Evolutionary conservation across 2,329 filamentous ascomycete genomes (phyloP), one percentile per base, ranked within the genome.

Genomic region (Trichoderma atrobrunneum): DNA sequence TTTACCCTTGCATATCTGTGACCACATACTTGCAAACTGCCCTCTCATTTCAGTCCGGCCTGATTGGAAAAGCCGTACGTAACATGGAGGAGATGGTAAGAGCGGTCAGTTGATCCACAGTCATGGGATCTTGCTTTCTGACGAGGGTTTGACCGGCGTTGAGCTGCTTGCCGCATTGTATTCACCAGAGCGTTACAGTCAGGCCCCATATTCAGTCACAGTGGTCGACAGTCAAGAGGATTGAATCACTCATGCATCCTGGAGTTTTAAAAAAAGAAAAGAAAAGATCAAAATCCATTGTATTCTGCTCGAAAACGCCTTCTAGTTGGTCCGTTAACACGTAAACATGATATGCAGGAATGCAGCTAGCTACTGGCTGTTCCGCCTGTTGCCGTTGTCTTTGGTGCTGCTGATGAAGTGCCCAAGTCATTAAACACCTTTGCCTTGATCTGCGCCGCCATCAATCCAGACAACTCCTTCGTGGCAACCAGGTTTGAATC

Each of bases 401-500:
- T 54, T 12, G 48, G 48, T 54, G 48, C 48, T 24, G 48, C 21
- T 54, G 48, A 54, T 14, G 48, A 21, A 21, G 48, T 54, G n/a
- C 79, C 79, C 56, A 85, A 75, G 14, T 82, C 78, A 74, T 85
- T 86, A 74, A 92, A 92, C 6, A 92, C 81, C 77, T 86, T 86
- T 64, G 87, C 87, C 83, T 92, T 92, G 74, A 92, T 85, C 76
- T 89, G 85, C 0, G 85, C 85, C 2, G 89, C 89, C 78, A 91
- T 82, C 74, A 92, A 77, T 0, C 90, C 90, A n/a, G 87, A 88
- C 76, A 82, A 84, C 81, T 91, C 89, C 79, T 91, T 88, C 10
- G 85, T 84, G 2, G 88, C 87, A 75, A 92, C 87, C 79, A 88
- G 84, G 75, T 85, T 87, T n/a, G 86, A 83, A n/a, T 90, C 88